Evolutionary conservation across 176 grass and related monocot species (phyloP).

Genomic region (Raddia distichophylla): DNA sequence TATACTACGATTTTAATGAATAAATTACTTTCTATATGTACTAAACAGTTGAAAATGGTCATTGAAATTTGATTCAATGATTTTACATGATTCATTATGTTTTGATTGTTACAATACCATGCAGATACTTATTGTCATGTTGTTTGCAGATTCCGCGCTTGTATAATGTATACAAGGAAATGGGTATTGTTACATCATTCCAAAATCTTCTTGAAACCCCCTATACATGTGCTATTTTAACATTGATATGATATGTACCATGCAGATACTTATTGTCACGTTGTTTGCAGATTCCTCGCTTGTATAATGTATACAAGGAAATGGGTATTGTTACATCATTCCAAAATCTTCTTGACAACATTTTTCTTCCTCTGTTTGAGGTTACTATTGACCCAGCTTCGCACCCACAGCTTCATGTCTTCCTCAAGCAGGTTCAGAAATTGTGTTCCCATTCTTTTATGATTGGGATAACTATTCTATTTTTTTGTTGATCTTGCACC

Average conservation of each 20-base stretch:
- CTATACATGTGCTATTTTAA: too few species aligned
- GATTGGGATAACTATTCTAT: constrained; percentile 31
- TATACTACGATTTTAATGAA: neutral
- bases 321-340: constrained; percentile 99
- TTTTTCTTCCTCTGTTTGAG: constrained; percentile 99
- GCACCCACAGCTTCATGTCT: constrained; percentile 91
- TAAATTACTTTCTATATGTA: constrained; percentile 1
- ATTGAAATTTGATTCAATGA: constrained; percentile 23
- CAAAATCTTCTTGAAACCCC: constrained; percentile 96
- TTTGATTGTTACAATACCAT: too few species aligned
- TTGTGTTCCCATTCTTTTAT: constrained; percentile 31
- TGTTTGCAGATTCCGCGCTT: constrained; percentile 84
- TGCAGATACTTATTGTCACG: constrained; percentile 12
- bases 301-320: constrained; percentile 98
- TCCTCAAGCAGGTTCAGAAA: constrained; percentile 80
- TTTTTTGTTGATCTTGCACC: neutral
- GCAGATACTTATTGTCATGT: neutral
- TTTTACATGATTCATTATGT: constrained; percentile 9
- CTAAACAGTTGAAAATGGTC: constrained; percentile 28
- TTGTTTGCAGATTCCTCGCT: constrained; percentile 78
- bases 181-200: constrained; percentile 97
- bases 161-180: constrained; percentile 98
- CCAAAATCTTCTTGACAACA: constrained; percentile 94
- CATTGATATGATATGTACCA: neutral
- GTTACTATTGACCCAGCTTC: constrained; percentile 91